Evolutionary conservation across 495 filamentous ascomycete species (phyloP).

Genomic region (Bombardia bombarda): DNA sequence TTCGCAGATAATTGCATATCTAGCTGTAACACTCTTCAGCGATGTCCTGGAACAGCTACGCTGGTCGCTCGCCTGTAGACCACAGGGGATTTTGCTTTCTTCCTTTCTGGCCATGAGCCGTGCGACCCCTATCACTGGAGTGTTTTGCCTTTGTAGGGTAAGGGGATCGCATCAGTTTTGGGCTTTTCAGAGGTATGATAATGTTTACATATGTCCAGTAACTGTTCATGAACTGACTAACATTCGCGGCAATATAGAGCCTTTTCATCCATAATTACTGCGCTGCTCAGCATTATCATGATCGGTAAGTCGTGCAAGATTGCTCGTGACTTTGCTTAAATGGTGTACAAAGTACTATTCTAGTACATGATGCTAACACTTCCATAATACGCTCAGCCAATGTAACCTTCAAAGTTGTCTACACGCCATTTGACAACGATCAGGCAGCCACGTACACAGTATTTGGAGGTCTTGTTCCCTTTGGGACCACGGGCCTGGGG

Average conservation of each 20-base stretch:
- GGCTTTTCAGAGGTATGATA: conserved; percentile 6
- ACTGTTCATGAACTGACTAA: too few species aligned
- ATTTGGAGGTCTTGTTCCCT: conserved; percentile 3
- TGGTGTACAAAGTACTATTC: too few species aligned
- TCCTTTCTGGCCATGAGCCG: conserved; percentile 9
- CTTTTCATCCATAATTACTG: too few species aligned
- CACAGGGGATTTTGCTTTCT: conserved; percentile 2
- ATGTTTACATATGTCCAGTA: conserved; percentile 3
- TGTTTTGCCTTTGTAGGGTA: conserved; percentile 3
- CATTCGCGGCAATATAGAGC: too few species aligned
- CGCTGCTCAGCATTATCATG: conserved; percentile 2
- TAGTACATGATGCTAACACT: too few species aligned
- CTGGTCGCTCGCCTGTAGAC: conserved; percentile 8
- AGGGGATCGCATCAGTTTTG: conserved; percentile 5
- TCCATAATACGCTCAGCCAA: conserved; percentile 4
- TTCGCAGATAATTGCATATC: conserved; percentile 5
- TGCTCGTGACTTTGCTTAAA: too few species aligned
- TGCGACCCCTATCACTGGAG: conserved; percentile 2
- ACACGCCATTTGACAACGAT: conserved; percentile 4
- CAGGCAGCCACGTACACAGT: background rate
- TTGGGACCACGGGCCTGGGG: background rate
- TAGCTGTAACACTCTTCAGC: conserved; percentile 2
- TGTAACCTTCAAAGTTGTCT: conserved; percentile 8
- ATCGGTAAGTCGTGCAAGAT: conserved; percentile 4
- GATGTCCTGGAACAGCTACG: conserved; percentile 5